Evolutionary conservation across 495 filamentous ascomycete genomes (phyloP).

Genomic region (Lophiotrema nucula): DNA sequence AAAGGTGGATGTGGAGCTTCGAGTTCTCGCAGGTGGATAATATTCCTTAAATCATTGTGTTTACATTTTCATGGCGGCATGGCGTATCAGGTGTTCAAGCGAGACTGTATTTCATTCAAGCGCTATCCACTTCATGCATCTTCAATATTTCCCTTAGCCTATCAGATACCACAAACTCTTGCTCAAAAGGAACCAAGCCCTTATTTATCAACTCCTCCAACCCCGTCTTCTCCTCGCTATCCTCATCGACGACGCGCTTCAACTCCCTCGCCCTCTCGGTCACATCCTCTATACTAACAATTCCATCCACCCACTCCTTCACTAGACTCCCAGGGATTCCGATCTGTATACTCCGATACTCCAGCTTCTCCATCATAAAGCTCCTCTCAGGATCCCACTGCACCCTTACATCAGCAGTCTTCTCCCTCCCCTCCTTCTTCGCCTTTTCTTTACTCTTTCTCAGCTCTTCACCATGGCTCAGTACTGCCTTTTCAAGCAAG

Average conservation of each 20-base stretch:
- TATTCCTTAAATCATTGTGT: no score
- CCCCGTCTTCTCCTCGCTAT: conserved; percentile 18
- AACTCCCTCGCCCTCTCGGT: conserved; percentile 52
- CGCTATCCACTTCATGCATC: no score
- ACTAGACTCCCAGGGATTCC: conserved; percentile 50
- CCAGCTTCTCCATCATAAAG: conserved; percentile 43
- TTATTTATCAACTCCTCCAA: conserved; percentile 42
- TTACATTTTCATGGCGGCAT: no score
- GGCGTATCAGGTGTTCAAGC: no score
- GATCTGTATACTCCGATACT: conserved; percentile 60
- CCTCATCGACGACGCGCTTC: conserved; percentile 47
- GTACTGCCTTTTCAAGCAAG: conserved; percentile 11
- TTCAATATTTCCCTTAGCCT: conserved; percentile 37
- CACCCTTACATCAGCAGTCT: conserved; percentile 50
- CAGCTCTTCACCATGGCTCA: conserved; percentile 3
- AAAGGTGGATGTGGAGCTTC: not conserved
- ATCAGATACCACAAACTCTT: conserved; percentile 45
- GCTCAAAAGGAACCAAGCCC: conserved; percentile 50
- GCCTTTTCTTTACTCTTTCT: conserved; percentile 37
- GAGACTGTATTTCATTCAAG: no score
- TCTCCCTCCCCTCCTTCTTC: conserved; percentile 37
- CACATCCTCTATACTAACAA: conserved; percentile 58
- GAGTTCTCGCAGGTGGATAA: no score
- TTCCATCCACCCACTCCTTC: conserved; percentile 50
- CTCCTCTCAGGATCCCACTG: conserved; percentile 65